Base-by-base conservation (phyloP, 1,284 basidiomycete genomes). In the Cutaneotrichosporon sp. region DNA sequence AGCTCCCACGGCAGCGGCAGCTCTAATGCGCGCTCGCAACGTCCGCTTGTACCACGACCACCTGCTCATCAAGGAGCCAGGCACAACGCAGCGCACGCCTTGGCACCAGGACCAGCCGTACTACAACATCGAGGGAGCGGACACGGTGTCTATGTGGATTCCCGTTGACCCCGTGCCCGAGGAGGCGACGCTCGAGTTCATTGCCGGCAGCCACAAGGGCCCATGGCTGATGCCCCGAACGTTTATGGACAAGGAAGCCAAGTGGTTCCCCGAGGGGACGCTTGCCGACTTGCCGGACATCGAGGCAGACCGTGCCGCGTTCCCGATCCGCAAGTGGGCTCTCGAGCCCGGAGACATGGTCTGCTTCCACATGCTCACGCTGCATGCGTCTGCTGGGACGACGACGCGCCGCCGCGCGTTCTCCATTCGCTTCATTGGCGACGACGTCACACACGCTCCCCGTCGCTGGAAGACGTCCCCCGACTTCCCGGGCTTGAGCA, bases 51-150 rank as follows among this genome's bases (percentile, higher is more conserved):
- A 61, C 56, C 66, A 67, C 66, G 66, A 67, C 38, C 66, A 67
- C 61, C 56, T 67, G 5, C 47, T 67, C 5, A 46, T 67, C 55
- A 67, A 67, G 38, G 66, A 67, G 58, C 61, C 61, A 1, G 63
- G 66, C 1, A 67, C 66, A 5, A 21, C 18, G 2, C 66, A 67
- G 58, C 63, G 66, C 42, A 67, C 66, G 9, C 66, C 63, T 2
- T 67, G 63, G 63, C 66, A 67, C 58, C 66, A 67, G 58, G 66
- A 67, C 63, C 63, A 65, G 63, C 66, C 66, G 31, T 67, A 67
- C 56, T 67, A 67, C 59, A 65, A 65, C 63, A 63, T 67, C 16
- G 38, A 47, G 31, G 63, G 63, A 2, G 22, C 13, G 13, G 52
- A 63, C 46, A 67, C 50, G 8, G 66, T 67, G 21, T 31, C n/a